Evolutionary conservation across 345 rosid species (phyloP).

Genomic region (Sonneratia caseolaris): DNA sequence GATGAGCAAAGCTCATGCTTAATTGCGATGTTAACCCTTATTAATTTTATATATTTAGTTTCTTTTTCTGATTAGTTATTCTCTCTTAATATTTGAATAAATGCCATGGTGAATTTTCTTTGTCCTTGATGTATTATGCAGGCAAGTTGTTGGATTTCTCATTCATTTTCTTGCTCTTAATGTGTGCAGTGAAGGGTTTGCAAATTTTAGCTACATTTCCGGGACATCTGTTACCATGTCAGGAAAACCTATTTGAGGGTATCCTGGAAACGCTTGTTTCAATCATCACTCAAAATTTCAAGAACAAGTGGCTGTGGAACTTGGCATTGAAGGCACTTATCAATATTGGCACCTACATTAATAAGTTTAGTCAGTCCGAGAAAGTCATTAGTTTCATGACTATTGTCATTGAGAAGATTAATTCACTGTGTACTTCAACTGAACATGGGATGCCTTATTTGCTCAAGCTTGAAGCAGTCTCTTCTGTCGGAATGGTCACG

Average conservation of each 20-base stretch:
- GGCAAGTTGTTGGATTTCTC: background rate
- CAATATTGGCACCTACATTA: conserved; percentile 55
- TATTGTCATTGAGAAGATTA: conserved; percentile 48
- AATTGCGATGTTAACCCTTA: too few species aligned
- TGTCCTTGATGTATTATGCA: background rate
- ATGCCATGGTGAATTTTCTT: background rate
- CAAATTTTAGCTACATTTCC: conserved; percentile 54
- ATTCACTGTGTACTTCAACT: conserved; percentile 35
- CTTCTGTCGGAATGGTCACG: conserved; percentile 51
- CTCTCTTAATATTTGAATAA: background rate
- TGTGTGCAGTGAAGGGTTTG: conserved; percentile 72
- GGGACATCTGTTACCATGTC: conserved; percentile 37
- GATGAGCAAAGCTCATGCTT: too few species aligned
- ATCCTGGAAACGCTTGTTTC: conserved; percentile 50
- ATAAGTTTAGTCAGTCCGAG: conserved; percentile 38
- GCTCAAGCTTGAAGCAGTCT: conserved; percentile 51
- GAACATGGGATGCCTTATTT: conserved; percentile 40
- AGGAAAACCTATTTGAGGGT: conserved; percentile 48
- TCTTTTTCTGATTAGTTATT: background rate
- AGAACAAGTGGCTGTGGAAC: conserved; percentile 45
- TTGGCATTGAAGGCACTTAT: conserved; percentile 61
- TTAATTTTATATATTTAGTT: conserved; percentile 8
- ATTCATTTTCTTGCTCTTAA: conserved; percentile 7
- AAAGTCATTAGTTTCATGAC: conserved; percentile 44
- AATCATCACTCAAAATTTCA: conserved; percentile 33